Conservation (phyloP, 805 yeast species). For the Wickerhamiella sergipiensis region DNA sequence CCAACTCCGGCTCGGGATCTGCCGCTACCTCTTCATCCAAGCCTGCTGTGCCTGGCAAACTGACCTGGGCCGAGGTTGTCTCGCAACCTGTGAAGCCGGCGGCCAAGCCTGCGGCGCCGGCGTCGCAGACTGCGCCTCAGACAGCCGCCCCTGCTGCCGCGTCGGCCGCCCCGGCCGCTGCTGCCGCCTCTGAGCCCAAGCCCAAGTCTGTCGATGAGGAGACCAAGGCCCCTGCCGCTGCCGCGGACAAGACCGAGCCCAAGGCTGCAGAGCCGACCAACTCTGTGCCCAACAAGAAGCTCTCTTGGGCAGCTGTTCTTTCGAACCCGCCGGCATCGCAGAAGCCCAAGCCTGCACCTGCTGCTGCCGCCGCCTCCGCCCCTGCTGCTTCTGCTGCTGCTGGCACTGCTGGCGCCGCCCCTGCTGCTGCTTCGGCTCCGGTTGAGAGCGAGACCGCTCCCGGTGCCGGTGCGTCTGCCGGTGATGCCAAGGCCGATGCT, state of each 20-base stretch:
- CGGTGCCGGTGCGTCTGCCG: neutral
- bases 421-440: neutral
- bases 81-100: slow-evolving; percentile 1
- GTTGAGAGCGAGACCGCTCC: neutral
- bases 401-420: slow-evolving; percentile 1
- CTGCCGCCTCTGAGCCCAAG: slow-evolving; percentile 11
- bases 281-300: slow-evolving; percentile 11
- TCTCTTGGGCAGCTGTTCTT: slow-evolving; percentile 18
- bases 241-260: slow-evolving; percentile 3
- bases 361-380: neutral
- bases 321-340: slow-evolving; percentile 7
- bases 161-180: slow-evolving; percentile 9
- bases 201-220: slow-evolving; percentile 9
- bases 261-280: slow-evolving; percentile 2
- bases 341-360: slow-evolving; percentile 1
- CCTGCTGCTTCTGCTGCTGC: neutral
- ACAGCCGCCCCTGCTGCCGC: slow-evolving; percentile 11
- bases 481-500: neutral
- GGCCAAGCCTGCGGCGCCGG: slow-evolving; percentile 4
- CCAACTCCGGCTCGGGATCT: slow-evolving; percentile 7
- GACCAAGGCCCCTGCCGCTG: slow-evolving; percentile 4
- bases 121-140: slow-evolving; percentile 10
- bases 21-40: neutral
- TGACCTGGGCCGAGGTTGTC: slow-evolving; percentile 16
- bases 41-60: slow-evolving; percentile 6